Base-by-base conservation (phyloP, 306 rosid genomes). In the Lathyrus oleraceus region DNA sequence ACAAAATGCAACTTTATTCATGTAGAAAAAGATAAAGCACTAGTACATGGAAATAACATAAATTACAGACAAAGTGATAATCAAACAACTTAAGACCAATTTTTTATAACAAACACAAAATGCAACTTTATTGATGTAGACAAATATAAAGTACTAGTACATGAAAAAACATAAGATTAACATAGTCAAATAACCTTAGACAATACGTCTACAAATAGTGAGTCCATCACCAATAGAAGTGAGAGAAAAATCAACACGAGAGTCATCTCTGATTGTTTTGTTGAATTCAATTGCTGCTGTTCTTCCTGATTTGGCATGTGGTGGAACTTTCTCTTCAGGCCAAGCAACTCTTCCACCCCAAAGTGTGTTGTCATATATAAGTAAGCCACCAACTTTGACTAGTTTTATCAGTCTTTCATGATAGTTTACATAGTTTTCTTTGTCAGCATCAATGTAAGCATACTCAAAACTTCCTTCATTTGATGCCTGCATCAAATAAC, bases 371-470 rank as follows among this genome's bases (percentile, higher is more conserved):
- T 82, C 89, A 59, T 76, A 85, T n/a, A 65, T 27, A 51, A 85
- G 61, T 6, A 85, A 42, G 30, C 86, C 89, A 4, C 89, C 89
- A 48, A 82, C 23, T 76, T 66, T 85, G 0, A 85, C 72, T 56
- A 82, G 76, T 15, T 67, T 85, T 52, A 85, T 58, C 0, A 82
- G 57, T 78, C 73, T 80, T 69, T 85, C 89, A 52, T 82, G 86
- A 54, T 82, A 85, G 4, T 80, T 80, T 43, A 69, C 15, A 15
- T 80, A 82, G 36, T 60, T 80, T 10, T 35, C 61, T 70, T 85
- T 85, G 76, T 85, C 85, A 47, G 85, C 89, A 75, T 85, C 89
- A 27, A 85, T 36, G 44, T 49, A 85, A 1, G 85, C 79, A 72
- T 77, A 85, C 20, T 85, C 87, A 60, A 35, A 82, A 3, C 27